These are phyloP conservation scores for Tillandsia leiboldiana DNA, from an alignment of 176 grass and related monocot species.

Conservation along the genomic window DNA sequence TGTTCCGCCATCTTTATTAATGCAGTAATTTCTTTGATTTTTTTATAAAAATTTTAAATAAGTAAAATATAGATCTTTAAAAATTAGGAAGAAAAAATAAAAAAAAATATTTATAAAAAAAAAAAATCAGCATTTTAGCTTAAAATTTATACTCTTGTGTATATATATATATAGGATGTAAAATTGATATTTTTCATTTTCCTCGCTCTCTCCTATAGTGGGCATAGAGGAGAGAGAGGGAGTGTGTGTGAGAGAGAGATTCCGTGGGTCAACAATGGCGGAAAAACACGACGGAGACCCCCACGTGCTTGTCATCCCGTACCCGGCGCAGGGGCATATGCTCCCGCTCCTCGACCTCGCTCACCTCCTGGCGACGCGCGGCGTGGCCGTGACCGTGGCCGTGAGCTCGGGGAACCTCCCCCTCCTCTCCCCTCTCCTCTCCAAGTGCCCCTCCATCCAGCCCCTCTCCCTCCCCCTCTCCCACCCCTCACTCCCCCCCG, in stretches of 20 bases:
- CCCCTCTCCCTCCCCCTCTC: conserved; percentile 51
- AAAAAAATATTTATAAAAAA: no score
- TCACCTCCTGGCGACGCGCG: conserved; percentile 28
- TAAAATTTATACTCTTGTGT: no score
- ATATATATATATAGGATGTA: no score
- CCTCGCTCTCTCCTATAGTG: no score
- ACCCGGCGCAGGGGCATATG: conserved; percentile 49
- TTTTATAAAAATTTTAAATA: no score
- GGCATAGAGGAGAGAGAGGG: no score
- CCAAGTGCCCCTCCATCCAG: conserved; percentile 27
- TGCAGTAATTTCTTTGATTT: no score
- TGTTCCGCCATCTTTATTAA: no score
- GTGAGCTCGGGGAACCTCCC: conserved; percentile 33
- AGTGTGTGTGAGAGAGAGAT: not conserved
- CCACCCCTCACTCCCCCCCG: conserved; percentile 24
- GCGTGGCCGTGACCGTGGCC: conserved; percentile 42
- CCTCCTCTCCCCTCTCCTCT: conserved; percentile 49
- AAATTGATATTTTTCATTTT: no score
- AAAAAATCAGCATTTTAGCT: no score
- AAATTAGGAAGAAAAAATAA: no score
- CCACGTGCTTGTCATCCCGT: conserved; percentile 46
- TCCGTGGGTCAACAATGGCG: conserved; percentile 20
- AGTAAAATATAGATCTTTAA: no score
- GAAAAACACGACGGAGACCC: not conserved
- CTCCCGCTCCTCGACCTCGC: conserved; percentile 43